phyloP scores from a whole-genome alignment of 441 rosid genomes.

The Flueggea neowawraea region DNA sequence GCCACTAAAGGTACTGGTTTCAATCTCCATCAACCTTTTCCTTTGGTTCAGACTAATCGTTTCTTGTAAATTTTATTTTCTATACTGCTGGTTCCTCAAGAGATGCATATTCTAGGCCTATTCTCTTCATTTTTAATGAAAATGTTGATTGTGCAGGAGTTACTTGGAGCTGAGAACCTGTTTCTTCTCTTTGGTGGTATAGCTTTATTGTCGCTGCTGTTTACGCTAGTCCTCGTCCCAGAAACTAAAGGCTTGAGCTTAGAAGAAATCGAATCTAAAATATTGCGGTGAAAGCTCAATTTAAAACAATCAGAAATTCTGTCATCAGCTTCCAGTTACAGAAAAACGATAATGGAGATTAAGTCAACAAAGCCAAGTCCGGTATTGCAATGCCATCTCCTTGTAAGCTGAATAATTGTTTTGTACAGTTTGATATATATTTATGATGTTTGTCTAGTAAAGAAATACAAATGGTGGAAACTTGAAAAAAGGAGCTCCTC shows the following conservation, averaged over 20 bases:
- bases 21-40: conserved; percentile 4
- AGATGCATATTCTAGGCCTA: background rate
- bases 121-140: conserved; percentile 2
- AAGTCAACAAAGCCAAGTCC: too few relatives aligned
- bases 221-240: conserved; percentile 58
- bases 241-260: conserved; percentile 97
- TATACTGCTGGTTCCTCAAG: background rate
- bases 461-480: too few relatives aligned
- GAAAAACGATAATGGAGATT: too few relatives aligned
- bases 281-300: conserved; percentile 53
- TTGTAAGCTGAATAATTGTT: too few relatives aligned
- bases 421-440: too few relatives aligned
- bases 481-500: too few relatives aligned
- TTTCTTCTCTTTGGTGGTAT: conserved; percentile 88
- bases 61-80: too few relatives aligned
- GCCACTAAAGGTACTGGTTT: conserved; percentile 68
- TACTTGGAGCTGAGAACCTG: conserved; percentile 83
- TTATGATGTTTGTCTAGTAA: too few relatives aligned
- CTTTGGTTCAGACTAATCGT: too few relatives aligned
- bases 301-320: too few relatives aligned
- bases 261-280: conserved; percentile 91
- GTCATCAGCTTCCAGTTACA: too few relatives aligned
- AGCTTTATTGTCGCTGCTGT: conserved; percentile 66
- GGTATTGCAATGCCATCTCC: too few relatives aligned
- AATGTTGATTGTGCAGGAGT: conserved; percentile 53